Evolutionary conservation across 2,329 filamentous ascomycete species (phyloP).

Genomic region (Ophiocordyceps sinensis): DNA sequence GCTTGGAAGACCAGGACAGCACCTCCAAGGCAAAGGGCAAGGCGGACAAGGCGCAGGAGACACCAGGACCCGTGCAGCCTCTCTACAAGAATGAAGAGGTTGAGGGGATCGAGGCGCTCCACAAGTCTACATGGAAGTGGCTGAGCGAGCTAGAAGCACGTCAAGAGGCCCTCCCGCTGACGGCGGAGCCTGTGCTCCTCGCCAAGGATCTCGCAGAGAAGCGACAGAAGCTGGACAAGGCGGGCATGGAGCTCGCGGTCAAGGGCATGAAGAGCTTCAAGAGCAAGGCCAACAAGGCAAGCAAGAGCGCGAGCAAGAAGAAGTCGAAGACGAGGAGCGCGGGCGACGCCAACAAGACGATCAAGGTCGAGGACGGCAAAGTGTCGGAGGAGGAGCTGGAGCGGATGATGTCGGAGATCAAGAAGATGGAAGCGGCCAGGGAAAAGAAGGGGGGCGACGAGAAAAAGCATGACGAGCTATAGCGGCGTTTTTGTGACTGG

Average conservation of each 20-base stretch:
- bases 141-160: slow-evolving; percentile 54
- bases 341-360: slow-evolving; percentile 21
- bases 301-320: slow-evolving; percentile 14
- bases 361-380: slow-evolving; percentile 24
- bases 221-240: slow-evolving; percentile 57
- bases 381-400: slow-evolving; percentile 33
- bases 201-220: slow-evolving; percentile 57
- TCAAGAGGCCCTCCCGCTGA: slow-evolving; percentile 55
- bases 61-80: slow-evolving; percentile 40
- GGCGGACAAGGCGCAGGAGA: slow-evolving; percentile 28
- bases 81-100: slow-evolving; percentile 64
- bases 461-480: slow-evolving; percentile 15
- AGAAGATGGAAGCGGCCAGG: slow-evolving; percentile 15
- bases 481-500: slow-evolving; percentile 4
- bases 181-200: slow-evolving; percentile 62
- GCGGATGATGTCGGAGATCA: slow-evolving; percentile 27
- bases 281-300: slow-evolving; percentile 25
- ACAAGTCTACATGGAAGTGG: slow-evolving; percentile 55
- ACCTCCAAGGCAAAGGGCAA: slow-evolving; percentile 24
- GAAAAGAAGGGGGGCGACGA: slow-evolving; percentile 6
- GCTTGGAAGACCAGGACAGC: slow-evolving; percentile 59
- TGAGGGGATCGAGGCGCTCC: slow-evolving; percentile 44
- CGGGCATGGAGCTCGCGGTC: slow-evolving; percentile 54
- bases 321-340: slow-evolving; percentile 21
- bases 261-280: slow-evolving; percentile 43